Evolutionary conservation across 768 basidiomycete species (phyloP), one percentile per base, ranked within the genome.

Genomic region (Scleroderma bovista): DNA sequence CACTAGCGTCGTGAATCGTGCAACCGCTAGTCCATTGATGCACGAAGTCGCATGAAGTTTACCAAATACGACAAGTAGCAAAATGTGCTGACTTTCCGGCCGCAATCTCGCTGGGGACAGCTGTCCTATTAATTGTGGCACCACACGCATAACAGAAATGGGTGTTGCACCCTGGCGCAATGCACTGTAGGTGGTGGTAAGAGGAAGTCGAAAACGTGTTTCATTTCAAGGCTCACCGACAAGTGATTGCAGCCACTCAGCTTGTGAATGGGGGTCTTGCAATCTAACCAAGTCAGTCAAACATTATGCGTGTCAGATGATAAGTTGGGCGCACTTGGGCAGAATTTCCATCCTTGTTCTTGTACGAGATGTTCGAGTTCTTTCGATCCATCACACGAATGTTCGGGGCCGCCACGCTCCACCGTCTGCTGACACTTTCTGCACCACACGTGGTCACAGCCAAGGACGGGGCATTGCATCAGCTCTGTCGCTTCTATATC

Each of bases 381-480:
- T 1, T 71, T 65, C 1, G 75, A 67, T 11, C 79, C 80, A 50
- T 83, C 81, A 55, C 83, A 85, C 1, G 78, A 77, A 57, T 83
- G 80, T 44, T 65, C 60, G 5, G 69, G 66, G n/a, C 68, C 73
- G 22, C 51, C 61, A 10, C 63, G 31, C 0, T 58, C 60, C 22
- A 72, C 50, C 51, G 64, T 37, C 50, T 79, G 77, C 44, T 75
- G 74, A 59, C 84, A 85, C 17, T 59, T 62, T 64, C 74, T 82
- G 62, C 83, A 85, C 84, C 83, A 85, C 24, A 69, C 65, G 51
- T 80, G 67, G 4, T 67, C 60, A 50, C 83, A 85, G 3, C 58
- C 57, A 0, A 69, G 70, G 33, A 75, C 59, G 3, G 80, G 81
- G 54, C 84, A 85, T 16, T 59, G 57, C 11, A 84, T 61, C 37